phyloP scores from a whole-genome alignment of 805 yeast genomes.

The Isabelozyma heimii region DNA sequence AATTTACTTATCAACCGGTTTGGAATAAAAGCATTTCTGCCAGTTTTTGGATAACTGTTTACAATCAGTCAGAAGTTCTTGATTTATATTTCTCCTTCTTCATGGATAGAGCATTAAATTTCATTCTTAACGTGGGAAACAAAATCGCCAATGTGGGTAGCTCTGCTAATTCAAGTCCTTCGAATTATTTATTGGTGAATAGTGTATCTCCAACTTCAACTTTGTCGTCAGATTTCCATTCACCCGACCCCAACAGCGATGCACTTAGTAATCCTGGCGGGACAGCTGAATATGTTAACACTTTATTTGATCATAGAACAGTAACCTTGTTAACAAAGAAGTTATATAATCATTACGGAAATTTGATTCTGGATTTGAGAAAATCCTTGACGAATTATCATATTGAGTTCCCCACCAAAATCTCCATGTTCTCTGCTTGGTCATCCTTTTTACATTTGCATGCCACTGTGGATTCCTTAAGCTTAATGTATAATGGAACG shows the following conservation, averaged over 20 bases:
- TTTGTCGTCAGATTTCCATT: not conserved
- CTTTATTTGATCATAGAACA: slow-evolving; percentile 16
- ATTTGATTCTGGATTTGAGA: slow-evolving; percentile 31
- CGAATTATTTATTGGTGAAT: not conserved
- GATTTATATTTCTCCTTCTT: slow-evolving; percentile 33
- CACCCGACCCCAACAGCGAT: not conserved
- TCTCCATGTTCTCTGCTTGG: slow-evolving; percentile 36
- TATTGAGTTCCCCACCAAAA: slow-evolving; percentile 34
- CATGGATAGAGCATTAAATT: slow-evolving; percentile 35
- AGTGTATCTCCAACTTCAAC: not conserved
- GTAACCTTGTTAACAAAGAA: slow-evolving; percentile 27
- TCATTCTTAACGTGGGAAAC: slow-evolving; percentile 16
- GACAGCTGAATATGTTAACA: not conserved
- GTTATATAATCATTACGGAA: slow-evolving; percentile 33
- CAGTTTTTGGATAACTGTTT: slow-evolving; percentile 29
- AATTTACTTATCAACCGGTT: slow-evolving; percentile 14
- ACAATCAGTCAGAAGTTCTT: slow-evolving; percentile 23
- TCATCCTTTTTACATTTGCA: slow-evolving; percentile 30
- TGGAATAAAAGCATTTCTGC: slow-evolving; percentile 20
- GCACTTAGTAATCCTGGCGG: not conserved
- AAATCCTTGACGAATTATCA: slow-evolving; percentile 27
- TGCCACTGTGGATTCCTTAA: slow-evolving; percentile 29
- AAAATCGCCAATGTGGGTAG: slow-evolving; percentile 1
- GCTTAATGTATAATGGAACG: slow-evolving; percentile 33
- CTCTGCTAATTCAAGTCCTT: not conserved